Evolutionary conservation across 2,329 filamentous ascomycete species (phyloP), one percentile per base, ranked within the genome.

Genomic region (Nemania sp.): DNA sequence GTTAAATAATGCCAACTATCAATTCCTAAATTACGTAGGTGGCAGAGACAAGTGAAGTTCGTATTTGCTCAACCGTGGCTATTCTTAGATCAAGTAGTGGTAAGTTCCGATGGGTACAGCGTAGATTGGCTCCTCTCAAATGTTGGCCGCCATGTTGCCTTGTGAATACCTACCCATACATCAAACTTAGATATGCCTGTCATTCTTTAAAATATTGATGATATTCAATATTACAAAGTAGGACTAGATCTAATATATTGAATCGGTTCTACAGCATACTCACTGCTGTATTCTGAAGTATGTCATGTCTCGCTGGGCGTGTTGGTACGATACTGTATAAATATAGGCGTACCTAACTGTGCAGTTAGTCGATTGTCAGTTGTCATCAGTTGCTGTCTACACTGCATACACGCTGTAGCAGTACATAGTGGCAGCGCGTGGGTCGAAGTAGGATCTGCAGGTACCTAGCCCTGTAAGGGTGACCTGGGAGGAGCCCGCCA

Each of bases 401-500:
- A 35, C 32, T 35, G 32, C n/a, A n/a, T n/a, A n/a, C n/a, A n/a
- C n/a, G n/a, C n/a, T n/a, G n/a, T n/a, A n/a, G n/a, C n/a, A n/a
- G n/a, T n/a, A n/a, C n/a, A n/a, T n/a, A 35, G 5, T 41, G 11
- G 38, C 15, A 41, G 38, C 38, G 38, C 38, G 38, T 41, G 38
- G 38, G 15, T 41, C 38, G 38, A 11, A 41, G 38, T 18, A 18
- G 38, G 38, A 41, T 41, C 38, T 41, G 38, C 38, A 15, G 5
- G 5, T 41, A 41, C 38, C 38, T 41, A 18, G 38, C 15, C 18
- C 15, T 24, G 20, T 15, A 49, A 10, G 41, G 56, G 26, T 58
- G 15, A 2, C 10, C 29, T 32, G 29, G 29, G 27, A 38, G 18
- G 20, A 52, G 29, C 26, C 53, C 43, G 59, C 59, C 59, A 63